phyloP scores from a whole-genome alignment of 2,329 filamentous ascomycete species.

The Paraconiothyrium brasiliense region DNA sequence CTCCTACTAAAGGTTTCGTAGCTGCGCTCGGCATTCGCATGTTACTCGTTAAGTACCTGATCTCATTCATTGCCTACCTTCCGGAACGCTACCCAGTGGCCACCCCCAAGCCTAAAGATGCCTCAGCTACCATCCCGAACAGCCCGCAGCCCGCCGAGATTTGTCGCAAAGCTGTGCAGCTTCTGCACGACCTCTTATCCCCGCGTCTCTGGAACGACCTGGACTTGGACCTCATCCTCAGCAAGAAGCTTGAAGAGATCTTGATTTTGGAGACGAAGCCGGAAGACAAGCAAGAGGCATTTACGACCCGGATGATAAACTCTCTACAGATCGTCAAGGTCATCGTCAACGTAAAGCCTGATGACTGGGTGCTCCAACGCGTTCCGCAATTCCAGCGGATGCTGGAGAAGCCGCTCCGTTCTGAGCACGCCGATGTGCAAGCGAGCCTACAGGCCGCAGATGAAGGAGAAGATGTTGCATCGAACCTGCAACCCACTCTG shows the following conservation, averaged over 20 bases:
- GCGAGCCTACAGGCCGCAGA: constrained; percentile 85
- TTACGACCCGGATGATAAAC: constrained; percentile 89
- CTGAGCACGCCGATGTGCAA: constrained; percentile 90
- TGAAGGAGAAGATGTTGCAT: constrained; percentile 71
- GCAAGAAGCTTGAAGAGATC: constrained; percentile 87
- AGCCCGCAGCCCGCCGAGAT: constrained; percentile 74
- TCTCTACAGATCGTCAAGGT: constrained; percentile 91
- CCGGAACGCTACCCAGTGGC: constrained; percentile 82
- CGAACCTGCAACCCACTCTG: constrained; percentile 74
- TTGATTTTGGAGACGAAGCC: constrained; percentile 73
- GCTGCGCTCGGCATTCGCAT: constrained; percentile 68
- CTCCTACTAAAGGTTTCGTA: constrained; percentile 56
- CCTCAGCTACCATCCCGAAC: constrained; percentile 37
- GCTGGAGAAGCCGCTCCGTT: constrained; percentile 86
- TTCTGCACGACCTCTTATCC: constrained; percentile 85
- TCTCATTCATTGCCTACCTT: constrained; percentile 91
- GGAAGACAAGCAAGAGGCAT: constrained; percentile 69
- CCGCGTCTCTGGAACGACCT: constrained; percentile 91
- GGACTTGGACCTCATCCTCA: constrained; percentile 84
- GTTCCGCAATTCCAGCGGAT: constrained; percentile 83
- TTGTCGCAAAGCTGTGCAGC: constrained; percentile 81
- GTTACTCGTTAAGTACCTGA: constrained; percentile 91
- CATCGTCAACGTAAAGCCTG: constrained; percentile 84
- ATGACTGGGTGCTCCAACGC: constrained; percentile 89
- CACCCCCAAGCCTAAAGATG: constrained; percentile 53